A percentile compares a stretch with the other conserved stretches of the same genome.
Conservation (phyloP, 441 rosid genomes). For the Isatis lusitanica region DNA sequence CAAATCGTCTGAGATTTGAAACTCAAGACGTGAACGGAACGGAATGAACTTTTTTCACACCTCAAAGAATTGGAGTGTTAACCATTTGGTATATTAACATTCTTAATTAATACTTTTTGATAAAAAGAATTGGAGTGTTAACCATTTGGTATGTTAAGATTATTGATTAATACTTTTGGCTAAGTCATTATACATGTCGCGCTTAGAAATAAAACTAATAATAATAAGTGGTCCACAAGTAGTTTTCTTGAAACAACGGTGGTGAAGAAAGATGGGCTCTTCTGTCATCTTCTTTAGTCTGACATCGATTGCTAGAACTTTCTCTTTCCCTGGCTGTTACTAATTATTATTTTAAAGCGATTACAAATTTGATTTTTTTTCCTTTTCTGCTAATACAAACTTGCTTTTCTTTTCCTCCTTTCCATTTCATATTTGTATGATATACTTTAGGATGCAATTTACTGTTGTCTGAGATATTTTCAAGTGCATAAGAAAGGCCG, state of each 20-base stretch:
- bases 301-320: slow-evolving; percentile 7
- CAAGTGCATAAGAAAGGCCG: not conserved
- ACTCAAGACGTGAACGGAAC: slow-evolving; percentile 14
- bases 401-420: not conserved
- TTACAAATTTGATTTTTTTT: too few species aligned
- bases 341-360: too few species aligned
- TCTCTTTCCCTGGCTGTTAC: not conserved
- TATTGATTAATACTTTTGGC: not conserved
- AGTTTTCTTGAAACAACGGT: slow-evolving; percentile 19
- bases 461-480: too few species aligned
- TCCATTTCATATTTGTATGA: not conserved
- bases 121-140: not conserved
- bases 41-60: not conserved
- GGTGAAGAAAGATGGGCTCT: slow-evolving; percentile 22
- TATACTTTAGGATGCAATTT: not conserved
- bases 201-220: slow-evolving; percentile 5
- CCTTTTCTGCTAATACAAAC: not conserved
- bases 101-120: not conserved
- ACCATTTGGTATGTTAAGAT: not conserved
- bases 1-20: not conserved
- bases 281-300: not conserved
- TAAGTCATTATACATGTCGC: not conserved
- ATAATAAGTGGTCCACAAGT: slow-evolving; percentile 23
- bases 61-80: not conserved
- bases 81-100: not conserved